Evolutionary conservation across 768 basidiomycete species (phyloP), one percentile per base, ranked within the genome.

Genomic region (Cyclocybe cylindracea): DNA sequence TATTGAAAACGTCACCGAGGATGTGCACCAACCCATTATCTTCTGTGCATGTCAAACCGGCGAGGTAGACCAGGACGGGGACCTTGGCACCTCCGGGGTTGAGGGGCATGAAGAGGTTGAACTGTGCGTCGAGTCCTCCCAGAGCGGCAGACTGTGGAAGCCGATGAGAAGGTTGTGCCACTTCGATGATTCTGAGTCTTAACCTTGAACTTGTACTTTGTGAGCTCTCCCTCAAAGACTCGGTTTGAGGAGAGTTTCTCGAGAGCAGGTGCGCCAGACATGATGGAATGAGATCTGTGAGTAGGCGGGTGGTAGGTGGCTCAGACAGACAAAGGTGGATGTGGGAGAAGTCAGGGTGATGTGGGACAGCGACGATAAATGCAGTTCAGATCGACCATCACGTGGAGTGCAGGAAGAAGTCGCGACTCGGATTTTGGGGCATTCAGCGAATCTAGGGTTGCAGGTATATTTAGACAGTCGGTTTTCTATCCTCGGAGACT

Each of bases 41-140:
- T 68, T 97, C 94, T 7, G 84, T 94, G 70, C 94, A 96, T 4
- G 87, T 88, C 48, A 96, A 68, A 1, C 94, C 96, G 9, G 94
- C 85, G 44, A 98, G 85, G 70, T 94, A 99, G 54, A 90, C 78
- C 7, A 99, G 73, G 2, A 98, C 72, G 0, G 85, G 71, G 56
- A 82, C 77, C 61, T 85, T 81, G 37, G 67, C 64, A 7, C 68
- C 67, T 11, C 68, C 45, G 19, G 85, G 79, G 44, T 81, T 78
- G 9, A 75, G 72, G 2, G 97, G 96, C 5, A 98, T 62, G 71
- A 91, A 99, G 57, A 98, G 70, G 68, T 98, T 98, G 78, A 98
- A 92, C 41, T 84, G 76, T 5, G 95, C 80, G 51, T 78, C 66
- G 10, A 85, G 76, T 43, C 82, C 86, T 34, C 91, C 91, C 7